phyloP scores from a whole-genome alignment of 2,329 filamentous ascomycete genomes.

The Cryphonectria carpinicola region DNA sequence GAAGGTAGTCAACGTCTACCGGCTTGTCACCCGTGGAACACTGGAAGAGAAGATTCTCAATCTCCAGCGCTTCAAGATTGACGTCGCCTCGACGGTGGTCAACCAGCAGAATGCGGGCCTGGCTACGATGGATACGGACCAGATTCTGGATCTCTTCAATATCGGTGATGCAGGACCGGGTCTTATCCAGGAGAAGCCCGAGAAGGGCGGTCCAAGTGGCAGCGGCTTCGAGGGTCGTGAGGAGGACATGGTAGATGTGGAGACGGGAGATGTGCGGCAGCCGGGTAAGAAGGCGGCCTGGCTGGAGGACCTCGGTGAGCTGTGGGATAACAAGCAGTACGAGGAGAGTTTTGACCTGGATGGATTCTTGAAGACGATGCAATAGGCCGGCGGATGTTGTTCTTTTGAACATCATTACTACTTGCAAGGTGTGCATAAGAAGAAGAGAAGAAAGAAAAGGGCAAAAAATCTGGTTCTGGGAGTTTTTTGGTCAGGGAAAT shows the following conservation, averaged over 20 bases:
- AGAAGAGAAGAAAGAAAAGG: constrained; percentile 58
- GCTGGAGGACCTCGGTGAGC: constrained; percentile 89
- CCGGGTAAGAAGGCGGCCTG: constrained; percentile 93
- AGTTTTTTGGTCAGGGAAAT: not conserved
- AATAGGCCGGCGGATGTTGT: constrained; percentile 42
- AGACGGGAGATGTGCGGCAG: constrained; percentile 87
- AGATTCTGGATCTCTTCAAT: constrained; percentile 96
- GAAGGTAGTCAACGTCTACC: constrained; percentile 99
- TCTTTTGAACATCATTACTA: not conserved
- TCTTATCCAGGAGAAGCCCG: constrained; percentile 63
- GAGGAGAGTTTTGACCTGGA: constrained; percentile 97
- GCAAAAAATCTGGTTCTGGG: constrained; percentile 66
- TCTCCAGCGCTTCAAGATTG: constrained; percentile 98
- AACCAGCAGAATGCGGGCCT: constrained; percentile 98
- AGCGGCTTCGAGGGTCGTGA: constrained; percentile 64
- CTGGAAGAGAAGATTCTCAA: constrained; percentile 98
- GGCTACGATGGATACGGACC: constrained; percentile 95
- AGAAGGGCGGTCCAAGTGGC: constrained; percentile 50
- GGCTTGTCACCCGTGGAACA: constrained; percentile 92
- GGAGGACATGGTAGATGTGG: constrained; percentile 90
- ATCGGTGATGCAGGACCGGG: constrained; percentile 77
- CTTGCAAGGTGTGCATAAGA: not conserved
- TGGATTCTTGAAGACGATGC: constrained; percentile 94
- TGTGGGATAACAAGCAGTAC: constrained; percentile 98
- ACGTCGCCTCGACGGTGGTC: constrained; percentile 95